Evolutionary conservation across 2,329 filamentous ascomycete species (phyloP).

Genomic region (Botrytis medusae): DNA sequence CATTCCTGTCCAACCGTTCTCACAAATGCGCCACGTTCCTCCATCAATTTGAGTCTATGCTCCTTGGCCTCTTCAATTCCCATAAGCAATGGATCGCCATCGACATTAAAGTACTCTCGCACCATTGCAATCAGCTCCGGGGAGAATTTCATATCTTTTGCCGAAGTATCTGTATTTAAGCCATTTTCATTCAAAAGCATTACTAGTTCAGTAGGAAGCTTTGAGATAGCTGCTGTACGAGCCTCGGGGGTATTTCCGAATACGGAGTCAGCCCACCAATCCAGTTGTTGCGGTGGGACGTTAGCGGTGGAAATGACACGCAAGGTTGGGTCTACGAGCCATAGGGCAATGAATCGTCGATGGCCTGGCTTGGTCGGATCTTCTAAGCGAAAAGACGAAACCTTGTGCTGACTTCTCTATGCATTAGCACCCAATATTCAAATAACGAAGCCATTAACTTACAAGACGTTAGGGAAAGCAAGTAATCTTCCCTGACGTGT

Average conservation of each 20-base stretch:
- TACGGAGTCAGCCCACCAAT: conserved; percentile 44
- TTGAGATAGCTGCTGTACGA: background rate
- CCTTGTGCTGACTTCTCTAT: conserved; percentile 47
- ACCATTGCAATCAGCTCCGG: conserved; percentile 22
- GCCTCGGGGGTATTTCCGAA: background rate
- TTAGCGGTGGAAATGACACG: conserved; percentile 53
- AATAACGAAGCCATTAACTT: background rate
- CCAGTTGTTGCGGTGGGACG: conserved; percentile 50
- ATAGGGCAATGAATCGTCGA: conserved; percentile 56
- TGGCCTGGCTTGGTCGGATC: conserved; percentile 55
- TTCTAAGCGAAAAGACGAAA: conserved; percentile 50
- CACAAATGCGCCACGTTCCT: conserved; percentile 39
- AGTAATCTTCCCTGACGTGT: conserved; percentile 45
- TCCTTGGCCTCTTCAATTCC: conserved; percentile 43
- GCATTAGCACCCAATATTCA: background rate
- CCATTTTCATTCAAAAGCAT: conserved; percentile 23
- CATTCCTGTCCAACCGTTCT: background rate
- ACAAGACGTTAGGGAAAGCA: conserved; percentile 45
- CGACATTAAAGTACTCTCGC: conserved; percentile 25
- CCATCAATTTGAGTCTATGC: conserved; percentile 44
- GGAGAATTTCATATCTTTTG: conserved; percentile 29
- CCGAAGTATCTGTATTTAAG: background rate
- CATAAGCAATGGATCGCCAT: conserved; percentile 35
- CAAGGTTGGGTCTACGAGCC: conserved; percentile 56
- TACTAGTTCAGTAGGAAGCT: conserved; percentile 19